Conservation (phyloP, 371 early-diverging fungal species). For the Apophysomyces elegans region DNA sequence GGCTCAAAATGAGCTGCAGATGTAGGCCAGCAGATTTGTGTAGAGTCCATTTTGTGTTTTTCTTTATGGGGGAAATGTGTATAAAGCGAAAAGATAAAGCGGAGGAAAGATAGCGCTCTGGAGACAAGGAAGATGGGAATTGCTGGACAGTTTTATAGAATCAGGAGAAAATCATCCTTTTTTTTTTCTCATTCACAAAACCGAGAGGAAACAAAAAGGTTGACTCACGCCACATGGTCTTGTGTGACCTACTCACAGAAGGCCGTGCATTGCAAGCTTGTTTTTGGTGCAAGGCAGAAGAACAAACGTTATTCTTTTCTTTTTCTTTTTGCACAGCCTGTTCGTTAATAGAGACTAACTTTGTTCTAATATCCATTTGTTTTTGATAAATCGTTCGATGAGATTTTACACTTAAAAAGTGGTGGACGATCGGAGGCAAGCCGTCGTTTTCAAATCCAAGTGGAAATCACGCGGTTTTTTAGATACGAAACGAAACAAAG, state of each 20-base stretch:
- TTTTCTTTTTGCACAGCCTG: not conserved
- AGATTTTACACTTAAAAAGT: not conserved
- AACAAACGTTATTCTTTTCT: not conserved
- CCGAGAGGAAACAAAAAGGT: not conserved
- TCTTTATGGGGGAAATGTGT: too few relatives aligned
- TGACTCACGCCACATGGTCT: slow-evolving; percentile 10
- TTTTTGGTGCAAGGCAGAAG: not conserved
- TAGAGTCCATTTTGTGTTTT: not conserved
- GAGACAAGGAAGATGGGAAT: not conserved
- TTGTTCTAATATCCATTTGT: not conserved
- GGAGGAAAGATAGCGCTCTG: not conserved
- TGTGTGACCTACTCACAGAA: slow-evolving; percentile 1
- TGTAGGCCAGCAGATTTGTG: slow-evolving; percentile 9
- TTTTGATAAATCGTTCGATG: not conserved
- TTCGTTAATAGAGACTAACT: not conserved
- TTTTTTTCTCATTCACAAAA: slow-evolving; percentile 10
- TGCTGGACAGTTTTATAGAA: not conserved
- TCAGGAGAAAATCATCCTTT: not conserved
- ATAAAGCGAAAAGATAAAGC: not conserved
- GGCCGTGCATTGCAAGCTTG: not conserved
- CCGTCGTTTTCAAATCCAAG: not conserved
- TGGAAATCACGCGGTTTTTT: slow-evolving; percentile 1
- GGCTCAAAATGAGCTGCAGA: slow-evolving; percentile 3
- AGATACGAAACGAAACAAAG: too few relatives aligned
- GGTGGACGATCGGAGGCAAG: not conserved